Base-by-base conservation (phyloP, 2,329 filamentous ascomycete species). In the Ophiocordyceps camponoti-saundersi region DNA sequence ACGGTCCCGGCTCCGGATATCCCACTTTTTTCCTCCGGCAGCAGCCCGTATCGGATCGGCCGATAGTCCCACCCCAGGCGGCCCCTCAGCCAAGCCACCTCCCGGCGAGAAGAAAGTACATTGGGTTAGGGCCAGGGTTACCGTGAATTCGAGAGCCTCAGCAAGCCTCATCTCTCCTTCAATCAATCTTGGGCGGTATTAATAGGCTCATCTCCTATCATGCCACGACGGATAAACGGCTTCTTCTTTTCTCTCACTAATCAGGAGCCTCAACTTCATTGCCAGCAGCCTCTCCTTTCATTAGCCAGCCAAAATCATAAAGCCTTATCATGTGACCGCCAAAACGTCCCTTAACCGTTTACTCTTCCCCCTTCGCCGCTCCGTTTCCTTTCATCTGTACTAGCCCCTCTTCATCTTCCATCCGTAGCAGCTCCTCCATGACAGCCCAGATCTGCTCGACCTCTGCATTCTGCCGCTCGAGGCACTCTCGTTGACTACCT, bases 401-500 rank as follows among this genome's bases (percentile, higher is more conserved):
- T 8, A 30, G 7, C 18, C 10, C 42, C 2, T 18, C 36, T 18
- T 49, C 49, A n/a, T 52, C 55, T 15, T 57, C 51, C 32, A 56
- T 48, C 47, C 50, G 46, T 32, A 63, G 46, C 30, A 65, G 42
- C 46, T 61, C 56, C 44, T 62, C 54, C 2, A 55, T 57, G 22
- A 55, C 57, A 48, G 56, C 56, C 61, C 61, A 62, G 30, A 63
- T 51, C 45, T 61, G 55, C 22, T 58, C 52, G 5, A 49, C 54
- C 15, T 49, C 51, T 32, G 53, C 48, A 30, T 49, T 52, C 43
- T 55, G 46, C 8, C 16, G n/a, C 21, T 10, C n/a, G 26, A 29
- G 16, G 26, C 23, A n/a, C 12, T n/a, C 29, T 44, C 44, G 43
- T 12, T 16, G 21, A 6, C 44, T 45, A 13, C 16, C 44, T 15